Conservation (phyloP, 2,329 filamentous ascomycete species). For the Chalaropsis thielavioides region DNA sequence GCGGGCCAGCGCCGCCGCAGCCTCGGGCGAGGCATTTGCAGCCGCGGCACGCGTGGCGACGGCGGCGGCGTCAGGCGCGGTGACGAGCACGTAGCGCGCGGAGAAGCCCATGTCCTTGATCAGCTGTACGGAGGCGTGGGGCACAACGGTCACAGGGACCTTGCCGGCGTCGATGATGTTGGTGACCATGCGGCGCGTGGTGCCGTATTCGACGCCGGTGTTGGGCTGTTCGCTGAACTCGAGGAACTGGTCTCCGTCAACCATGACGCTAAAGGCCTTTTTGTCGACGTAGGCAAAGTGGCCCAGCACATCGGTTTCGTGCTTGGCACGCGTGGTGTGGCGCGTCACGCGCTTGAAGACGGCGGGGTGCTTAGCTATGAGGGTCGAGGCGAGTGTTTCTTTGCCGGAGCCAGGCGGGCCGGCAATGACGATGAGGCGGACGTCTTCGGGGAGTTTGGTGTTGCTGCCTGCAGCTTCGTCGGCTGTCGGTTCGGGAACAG, state of each 20-base stretch:
- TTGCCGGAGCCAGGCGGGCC: conserved; percentile 50
- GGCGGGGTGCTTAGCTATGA: conserved; percentile 48
- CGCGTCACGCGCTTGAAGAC: conserved; percentile 46
- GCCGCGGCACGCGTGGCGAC: conserved; percentile 8
- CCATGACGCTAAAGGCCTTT: conserved; percentile 41
- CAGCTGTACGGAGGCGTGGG: conserved; percentile 27
- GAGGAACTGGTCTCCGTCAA: conserved; percentile 45
- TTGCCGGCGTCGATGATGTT: conserved; percentile 39
- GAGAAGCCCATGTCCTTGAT: conserved; percentile 42
- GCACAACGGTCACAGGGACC: conserved; percentile 38
- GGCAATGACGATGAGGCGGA: conserved; percentile 48
- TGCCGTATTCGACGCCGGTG: conserved; percentile 36
- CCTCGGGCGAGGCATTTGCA: background rate
- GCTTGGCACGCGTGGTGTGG: conserved; percentile 39
- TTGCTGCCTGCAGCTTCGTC: conserved; percentile 11
- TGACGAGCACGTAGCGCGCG: conserved; percentile 41
- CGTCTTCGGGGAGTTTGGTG: conserved; percentile 32
- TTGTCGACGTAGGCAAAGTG: conserved; percentile 42
- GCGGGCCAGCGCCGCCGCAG: conserved; percentile 6
- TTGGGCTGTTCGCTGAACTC: conserved; percentile 39
- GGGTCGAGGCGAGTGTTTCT: conserved; percentile 45
- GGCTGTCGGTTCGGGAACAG: background rate
- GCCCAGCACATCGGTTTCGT: conserved; percentile 37
- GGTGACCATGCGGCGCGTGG: conserved; percentile 38
- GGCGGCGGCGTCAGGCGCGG: conserved; percentile 25